Evolutionary conservation across 202 grass and related monocot genomes (phyloP).

Genomic region (Saccharum hybrid): DNA sequence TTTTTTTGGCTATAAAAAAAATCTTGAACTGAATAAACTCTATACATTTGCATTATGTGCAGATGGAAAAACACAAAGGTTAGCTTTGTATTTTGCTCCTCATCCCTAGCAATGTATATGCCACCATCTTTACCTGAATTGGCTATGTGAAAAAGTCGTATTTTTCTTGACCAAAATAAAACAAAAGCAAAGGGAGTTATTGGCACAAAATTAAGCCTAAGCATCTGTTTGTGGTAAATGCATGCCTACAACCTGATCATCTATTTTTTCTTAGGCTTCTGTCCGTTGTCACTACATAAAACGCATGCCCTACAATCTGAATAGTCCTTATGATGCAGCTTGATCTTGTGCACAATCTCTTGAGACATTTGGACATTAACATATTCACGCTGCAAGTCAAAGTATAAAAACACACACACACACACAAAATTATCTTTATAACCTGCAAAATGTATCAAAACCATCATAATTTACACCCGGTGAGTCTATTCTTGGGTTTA

Average conservation of each 20-base stretch:
- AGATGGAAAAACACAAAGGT: not conserved
- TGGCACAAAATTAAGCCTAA: not conserved
- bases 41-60: not conserved
- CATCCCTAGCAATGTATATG: not conserved
- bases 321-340: not conserved
- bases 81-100: conserved; percentile 6
- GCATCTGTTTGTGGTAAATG: not conserved
- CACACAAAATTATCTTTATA: not conserved
- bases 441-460: not conserved
- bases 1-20: not conserved
- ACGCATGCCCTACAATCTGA: conserved; percentile 12
- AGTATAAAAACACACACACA: not conserved
- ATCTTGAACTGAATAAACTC: not conserved
- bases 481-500: not conserved
- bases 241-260: not conserved
- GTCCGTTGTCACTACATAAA: not conserved
- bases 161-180: not conserved
- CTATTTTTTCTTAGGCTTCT: not conserved
- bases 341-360: conserved; percentile 16
- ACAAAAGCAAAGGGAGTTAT: not conserved
- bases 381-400: conserved; percentile 12
- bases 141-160: conserved; percentile 7
- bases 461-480: not conserved
- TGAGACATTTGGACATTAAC: not conserved
- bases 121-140: not conserved